phyloP scores from a whole-genome alignment of 2,329 filamentous ascomycete genomes.

The Juglanconis juglandina region DNA sequence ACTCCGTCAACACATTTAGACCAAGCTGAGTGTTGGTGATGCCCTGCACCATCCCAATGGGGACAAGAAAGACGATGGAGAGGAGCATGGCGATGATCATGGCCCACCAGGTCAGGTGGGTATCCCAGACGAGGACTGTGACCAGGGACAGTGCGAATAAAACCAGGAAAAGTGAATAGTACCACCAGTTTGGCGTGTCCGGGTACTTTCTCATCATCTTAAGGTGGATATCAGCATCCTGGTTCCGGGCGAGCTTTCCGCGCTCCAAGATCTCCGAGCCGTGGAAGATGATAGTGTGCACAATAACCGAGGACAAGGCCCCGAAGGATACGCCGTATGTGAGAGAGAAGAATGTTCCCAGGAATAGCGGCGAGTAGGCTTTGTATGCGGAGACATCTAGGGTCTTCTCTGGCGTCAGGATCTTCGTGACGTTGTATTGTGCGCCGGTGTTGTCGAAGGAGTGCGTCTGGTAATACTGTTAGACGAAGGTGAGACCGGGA shows the following conservation, averaged over 20 bases:
- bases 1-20: constrained; percentile 49
- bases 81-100: constrained; percentile 25
- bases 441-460: constrained; percentile 11
- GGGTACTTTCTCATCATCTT: constrained; percentile 19
- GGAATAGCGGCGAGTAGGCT: constrained; percentile 11
- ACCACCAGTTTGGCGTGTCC: constrained; percentile 20
- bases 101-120: constrained; percentile 20
- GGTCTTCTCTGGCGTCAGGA: constrained; percentile 7
- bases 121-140: constrained; percentile 16
- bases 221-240: constrained; percentile 19
- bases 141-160: constrained; percentile 16
- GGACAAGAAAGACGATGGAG: constrained; percentile 29
- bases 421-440: constrained; percentile 2
- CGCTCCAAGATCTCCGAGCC: constrained; percentile 25
- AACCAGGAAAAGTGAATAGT: constrained; percentile 13
- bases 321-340: constrained; percentile 15
- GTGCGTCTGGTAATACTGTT: background rate
- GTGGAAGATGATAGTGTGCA: constrained; percentile 20
- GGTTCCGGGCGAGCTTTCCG: constrained; percentile 14
- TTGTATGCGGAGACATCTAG: constrained; percentile 13
- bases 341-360: constrained; percentile 10
- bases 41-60: constrained; percentile 32
- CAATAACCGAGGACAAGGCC: constrained; percentile 9
- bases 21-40: constrained; percentile 35
- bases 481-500: background rate